Base-by-base conservation (phyloP, 2,329 filamentous ascomycete genomes). In the Nigrograna mackinnonii region DNA sequence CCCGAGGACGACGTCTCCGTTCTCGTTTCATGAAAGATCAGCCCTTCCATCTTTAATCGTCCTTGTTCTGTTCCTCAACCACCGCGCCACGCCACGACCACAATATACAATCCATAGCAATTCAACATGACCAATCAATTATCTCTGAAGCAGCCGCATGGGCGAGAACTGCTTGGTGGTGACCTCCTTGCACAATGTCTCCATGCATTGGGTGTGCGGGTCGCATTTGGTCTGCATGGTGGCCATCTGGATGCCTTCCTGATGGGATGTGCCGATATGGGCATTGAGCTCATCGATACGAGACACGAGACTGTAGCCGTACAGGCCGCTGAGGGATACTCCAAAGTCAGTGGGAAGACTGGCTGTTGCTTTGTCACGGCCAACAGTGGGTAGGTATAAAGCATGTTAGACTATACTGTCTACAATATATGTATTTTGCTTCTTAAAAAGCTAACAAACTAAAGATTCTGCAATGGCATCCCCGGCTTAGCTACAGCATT, bases 231-330 rank as follows among this genome's bases (percentile, higher is more conserved):
- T 16, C 54, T 76, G 9, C 74, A 76, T 47, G 74, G 74, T 2
- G 73, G 74, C 6, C 73, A 77, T 49, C 62, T 76, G 1, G 73
- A 77, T 56, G 72, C 73, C 12, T 76, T 77, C 44, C 56, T 77
- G 2, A 66, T 75, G 53, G 74, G 71, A 5, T 72, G 69, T 40
- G 60, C 64, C 4, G 57, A 65, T 17, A 45, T 58, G 12, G 71
- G 66, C 11, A 76, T 76, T 35, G 61, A 60, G 5, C 60, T 76
- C 3, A 58, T 76, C 18, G 72, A 77, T 46, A 75, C 71, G 1
- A 55, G 74, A 31, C 74, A 77, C 49, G 73, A 77, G 49, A 74
- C 74, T 1, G 70, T 69, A 12, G 73, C 74, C 11, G 70, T 77
- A 2, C 72, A 76, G 50, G 74, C 73, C 6, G 73, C 73, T 0